These are phyloP conservation scores for Penicillium sp. DNA, from an alignment of 2,329 filamentous ascomycete genomes.

Conservation along the genomic window DNA sequence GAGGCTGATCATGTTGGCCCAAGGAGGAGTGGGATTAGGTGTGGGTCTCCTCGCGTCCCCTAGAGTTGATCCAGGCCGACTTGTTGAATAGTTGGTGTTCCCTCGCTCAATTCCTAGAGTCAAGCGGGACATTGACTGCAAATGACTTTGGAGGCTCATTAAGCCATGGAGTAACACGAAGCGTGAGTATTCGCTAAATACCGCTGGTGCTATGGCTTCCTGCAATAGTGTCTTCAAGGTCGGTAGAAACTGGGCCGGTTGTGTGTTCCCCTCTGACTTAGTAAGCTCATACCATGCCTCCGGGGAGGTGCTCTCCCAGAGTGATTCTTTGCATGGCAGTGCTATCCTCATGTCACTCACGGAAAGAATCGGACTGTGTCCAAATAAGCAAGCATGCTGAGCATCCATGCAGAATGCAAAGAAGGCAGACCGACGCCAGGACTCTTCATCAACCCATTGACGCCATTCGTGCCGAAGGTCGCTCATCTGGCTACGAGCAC, in stretches of 20 bases:
- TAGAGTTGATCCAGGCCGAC: not conserved
- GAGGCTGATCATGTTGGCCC: not conserved
- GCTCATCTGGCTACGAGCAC: not conserved
- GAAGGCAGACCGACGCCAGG: not conserved
- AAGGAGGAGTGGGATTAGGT: not conserved
- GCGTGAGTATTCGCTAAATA: not conserved
- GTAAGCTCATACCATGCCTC: not conserved
- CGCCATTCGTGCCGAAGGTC: not conserved
- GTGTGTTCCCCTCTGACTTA: not conserved
- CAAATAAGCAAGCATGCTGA: constrained; percentile 1
- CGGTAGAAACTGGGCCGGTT: not conserved
- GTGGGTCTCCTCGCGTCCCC: not conserved
- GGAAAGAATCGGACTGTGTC: not conserved
- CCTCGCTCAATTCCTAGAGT: not conserved
- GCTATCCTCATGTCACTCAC: not conserved
- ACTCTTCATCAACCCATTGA: not conserved
- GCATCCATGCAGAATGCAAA: constrained; percentile 1
- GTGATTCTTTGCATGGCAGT: not conserved
- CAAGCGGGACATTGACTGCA: not conserved
- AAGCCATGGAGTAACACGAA: not conserved
- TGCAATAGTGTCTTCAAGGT: not conserved
- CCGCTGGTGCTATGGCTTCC: not conserved
- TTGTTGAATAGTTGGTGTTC: not conserved
- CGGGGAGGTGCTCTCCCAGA: not conserved
- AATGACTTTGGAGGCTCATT: not conserved